Conservation (phyloP, 1,139 yeast species). For the Nakaseomyces uthaithaninus region DNA sequence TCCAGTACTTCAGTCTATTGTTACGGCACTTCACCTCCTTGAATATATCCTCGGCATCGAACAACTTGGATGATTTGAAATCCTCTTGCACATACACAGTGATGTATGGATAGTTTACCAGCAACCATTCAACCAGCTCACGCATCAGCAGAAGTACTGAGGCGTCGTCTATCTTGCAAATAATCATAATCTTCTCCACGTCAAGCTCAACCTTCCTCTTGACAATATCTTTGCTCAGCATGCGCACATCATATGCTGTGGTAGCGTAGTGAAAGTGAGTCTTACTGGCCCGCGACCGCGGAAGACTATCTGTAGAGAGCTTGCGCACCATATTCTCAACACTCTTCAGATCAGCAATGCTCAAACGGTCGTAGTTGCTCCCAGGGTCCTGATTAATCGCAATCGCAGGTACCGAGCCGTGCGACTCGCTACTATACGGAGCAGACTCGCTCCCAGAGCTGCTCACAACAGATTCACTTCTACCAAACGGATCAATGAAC, state of each 20-base stretch:
- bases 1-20: constrained; percentile 59
- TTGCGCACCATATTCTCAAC: constrained; percentile 20
- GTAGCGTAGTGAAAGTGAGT: constrained; percentile 71
- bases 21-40: constrained; percentile 24
- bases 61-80: constrained; percentile 52
- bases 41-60: constrained; percentile 40
- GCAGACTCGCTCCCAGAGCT: background rate
- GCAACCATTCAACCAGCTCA: constrained; percentile 70
- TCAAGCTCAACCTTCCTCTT: constrained; percentile 68
- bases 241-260: constrained; percentile 79
- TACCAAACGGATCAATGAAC: background rate
- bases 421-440: background rate
- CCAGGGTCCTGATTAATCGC: constrained; percentile 7
- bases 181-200: constrained; percentile 62
- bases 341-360: constrained; percentile 10
- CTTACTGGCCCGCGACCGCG: constrained; percentile 26
- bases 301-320: constrained; percentile 18
- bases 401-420: constrained; percentile 9
- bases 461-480: constrained; percentile 1
- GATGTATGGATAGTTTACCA: constrained; percentile 42
- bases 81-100: constrained; percentile 67
- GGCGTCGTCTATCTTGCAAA: constrained; percentile 82
- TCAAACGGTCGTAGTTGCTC: constrained; percentile 9
- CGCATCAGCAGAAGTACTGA: constrained; percentile 65
- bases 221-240: constrained; percentile 65